phyloP scores from a whole-genome alignment of 495 filamentous ascomycete species.

The Amphirosellinia nigrospora region DNA sequence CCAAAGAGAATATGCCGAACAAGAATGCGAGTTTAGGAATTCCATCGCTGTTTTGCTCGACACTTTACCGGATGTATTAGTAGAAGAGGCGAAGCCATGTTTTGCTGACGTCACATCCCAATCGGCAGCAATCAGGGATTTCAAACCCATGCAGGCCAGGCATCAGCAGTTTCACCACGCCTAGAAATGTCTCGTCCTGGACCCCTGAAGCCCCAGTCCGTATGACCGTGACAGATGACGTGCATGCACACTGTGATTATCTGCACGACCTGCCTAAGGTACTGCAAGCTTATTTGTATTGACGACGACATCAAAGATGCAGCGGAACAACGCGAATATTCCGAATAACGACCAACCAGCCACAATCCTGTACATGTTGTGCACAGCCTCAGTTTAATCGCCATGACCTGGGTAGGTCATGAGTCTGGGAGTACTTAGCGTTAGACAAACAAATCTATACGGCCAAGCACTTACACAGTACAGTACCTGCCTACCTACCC shows the following conservation, averaged over 20 bases:
- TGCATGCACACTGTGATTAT: constrained; percentile 5
- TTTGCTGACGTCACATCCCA: constrained; percentile 15
- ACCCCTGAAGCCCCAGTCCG: neutral
- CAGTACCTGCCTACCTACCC: neutral
- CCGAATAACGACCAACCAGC: neutral
- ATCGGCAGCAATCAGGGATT: constrained; percentile 3
- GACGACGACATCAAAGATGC: neutral
- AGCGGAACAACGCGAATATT: neutral
- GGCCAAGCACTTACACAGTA: neutral
- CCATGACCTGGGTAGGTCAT: neutral
- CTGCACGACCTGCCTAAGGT: neutral
- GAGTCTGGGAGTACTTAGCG: too few species aligned
- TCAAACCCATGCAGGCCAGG: neutral
- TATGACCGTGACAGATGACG: neutral
- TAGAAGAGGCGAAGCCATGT: neutral
- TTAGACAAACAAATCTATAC: too few species aligned
- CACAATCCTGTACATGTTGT: neutral
- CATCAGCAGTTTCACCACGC: constrained; percentile 8
- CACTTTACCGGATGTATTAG: neutral
- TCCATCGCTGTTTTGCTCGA: neutral
- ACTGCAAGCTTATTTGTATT: neutral
- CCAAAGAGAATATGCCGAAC: neutral
- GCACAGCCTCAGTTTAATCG: neutral
- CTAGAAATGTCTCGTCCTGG: constrained; percentile 9
- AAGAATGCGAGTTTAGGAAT: neutral